Evolutionary conservation across 2,329 filamentous ascomycete genomes (phyloP).

Genomic region (Phialocephala subalpina): DNA sequence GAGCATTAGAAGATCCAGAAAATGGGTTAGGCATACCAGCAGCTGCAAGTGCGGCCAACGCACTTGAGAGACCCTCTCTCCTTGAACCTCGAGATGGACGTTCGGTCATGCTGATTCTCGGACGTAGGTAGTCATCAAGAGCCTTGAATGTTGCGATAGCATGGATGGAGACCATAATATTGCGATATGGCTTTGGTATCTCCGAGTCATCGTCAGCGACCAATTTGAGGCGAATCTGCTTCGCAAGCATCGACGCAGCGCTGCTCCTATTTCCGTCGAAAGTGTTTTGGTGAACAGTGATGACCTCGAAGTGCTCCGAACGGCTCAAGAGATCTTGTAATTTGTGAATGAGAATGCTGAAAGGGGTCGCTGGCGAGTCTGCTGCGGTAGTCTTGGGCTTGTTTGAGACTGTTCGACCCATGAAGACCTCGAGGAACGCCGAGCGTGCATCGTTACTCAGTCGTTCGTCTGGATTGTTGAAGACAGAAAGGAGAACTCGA

Average conservation of each 20-base stretch:
- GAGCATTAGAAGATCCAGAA: slow-evolving; percentile 42
- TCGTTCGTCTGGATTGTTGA: slow-evolving; percentile 73
- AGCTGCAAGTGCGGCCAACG: slow-evolving; percentile 80
- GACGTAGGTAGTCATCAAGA: slow-evolving; percentile 92
- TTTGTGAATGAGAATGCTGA: slow-evolving; percentile 91
- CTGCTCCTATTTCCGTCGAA: slow-evolving; percentile 91
- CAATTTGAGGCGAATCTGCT: slow-evolving; percentile 89
- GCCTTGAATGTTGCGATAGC: slow-evolving; percentile 98
- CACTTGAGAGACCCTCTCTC: slow-evolving; percentile 69
- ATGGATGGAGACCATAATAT: slow-evolving; percentile 98
- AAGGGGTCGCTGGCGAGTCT: slow-evolving; percentile 80
- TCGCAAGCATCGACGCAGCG: slow-evolving; percentile 93
- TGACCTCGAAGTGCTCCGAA: slow-evolving; percentile 96
- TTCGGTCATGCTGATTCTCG: slow-evolving; percentile 84
- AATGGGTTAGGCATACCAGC: slow-evolving; percentile 65
- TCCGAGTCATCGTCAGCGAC: slow-evolving; percentile 90
- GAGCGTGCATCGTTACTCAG: slow-evolving; percentile 74
- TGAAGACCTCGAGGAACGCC: slow-evolving; percentile 91
- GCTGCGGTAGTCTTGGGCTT: slow-evolving; percentile 66
- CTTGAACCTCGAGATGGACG: slow-evolving; percentile 67
- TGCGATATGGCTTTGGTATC: slow-evolving; percentile 86
- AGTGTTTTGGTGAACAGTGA: slow-evolving; percentile 92
- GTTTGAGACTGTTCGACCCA: slow-evolving; percentile 76
- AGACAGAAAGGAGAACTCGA: slow-evolving; percentile 80
- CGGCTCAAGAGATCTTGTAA: slow-evolving; percentile 95